Conservation (phyloP, 1,139 yeast genomes). For the Fermentozyma sake region DNA sequence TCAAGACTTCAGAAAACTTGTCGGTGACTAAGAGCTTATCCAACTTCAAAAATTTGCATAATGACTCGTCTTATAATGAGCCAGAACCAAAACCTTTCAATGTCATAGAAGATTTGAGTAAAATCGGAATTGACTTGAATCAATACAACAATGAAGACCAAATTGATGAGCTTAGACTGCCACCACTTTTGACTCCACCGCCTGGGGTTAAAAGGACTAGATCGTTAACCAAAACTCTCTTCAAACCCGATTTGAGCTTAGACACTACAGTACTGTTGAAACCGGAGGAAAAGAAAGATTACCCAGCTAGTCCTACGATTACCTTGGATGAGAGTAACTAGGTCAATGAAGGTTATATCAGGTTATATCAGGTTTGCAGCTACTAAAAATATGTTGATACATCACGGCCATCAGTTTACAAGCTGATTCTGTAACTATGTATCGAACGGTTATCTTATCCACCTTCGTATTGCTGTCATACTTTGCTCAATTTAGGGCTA, state of each 20-base stretch:
- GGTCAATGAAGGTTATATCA: too few species aligned
- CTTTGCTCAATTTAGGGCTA: too few species aligned
- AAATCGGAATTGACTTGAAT: conserved; percentile 27
- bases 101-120: conserved; percentile 23
- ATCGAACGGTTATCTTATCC: too few species aligned
- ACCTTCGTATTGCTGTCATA: too few species aligned
- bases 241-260: conserved; percentile 28
- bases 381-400: too few species aligned
- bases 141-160: conserved; percentile 21
- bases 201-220: conserved; percentile 14
- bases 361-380: too few species aligned
- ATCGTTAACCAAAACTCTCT: conserved; percentile 33
- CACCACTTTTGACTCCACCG: conserved; percentile 3
- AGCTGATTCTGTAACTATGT: too few species aligned
- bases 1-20: conserved; percentile 12
- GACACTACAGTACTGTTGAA: conserved; percentile 11
- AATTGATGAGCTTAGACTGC: conserved; percentile 16
- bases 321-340: conserved; percentile 43
- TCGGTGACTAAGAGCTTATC: conserved; percentile 19
- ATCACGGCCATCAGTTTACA: too few species aligned
- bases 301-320: conserved; percentile 35
- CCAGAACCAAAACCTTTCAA: conserved; percentile 37
- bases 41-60: conserved; percentile 21
- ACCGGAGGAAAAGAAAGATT: conserved; percentile 4
- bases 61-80: conserved; percentile 22